Percentiles rank a stretch among this genome's conserved stretches.
phyloP scores from a whole-genome alignment of 2,329 filamentous ascomycete species.

The Aspergillus pseudoviridinutans region DNA sequence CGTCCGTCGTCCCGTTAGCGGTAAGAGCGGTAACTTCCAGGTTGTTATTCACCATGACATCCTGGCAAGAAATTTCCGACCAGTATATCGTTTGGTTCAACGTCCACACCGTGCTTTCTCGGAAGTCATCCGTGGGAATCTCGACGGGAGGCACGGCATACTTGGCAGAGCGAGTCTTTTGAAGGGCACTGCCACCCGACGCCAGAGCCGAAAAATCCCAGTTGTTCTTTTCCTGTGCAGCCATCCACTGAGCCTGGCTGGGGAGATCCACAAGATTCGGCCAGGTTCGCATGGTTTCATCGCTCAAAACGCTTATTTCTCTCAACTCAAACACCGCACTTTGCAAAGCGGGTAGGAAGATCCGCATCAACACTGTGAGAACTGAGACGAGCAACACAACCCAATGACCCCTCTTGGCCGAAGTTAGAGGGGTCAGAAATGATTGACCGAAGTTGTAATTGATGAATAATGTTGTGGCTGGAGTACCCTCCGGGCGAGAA shows the following conservation, averaged over 20 bases:
- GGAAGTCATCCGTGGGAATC: slow-evolving; percentile 19
- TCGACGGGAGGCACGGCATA: slow-evolving; percentile 32
- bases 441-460: slow-evolving; percentile 37
- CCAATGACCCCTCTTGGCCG: slow-evolving; percentile 30
- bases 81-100: slow-evolving; percentile 33
- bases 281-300: slow-evolving; percentile 26
- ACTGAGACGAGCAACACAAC: slow-evolving; percentile 29
- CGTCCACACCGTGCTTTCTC: slow-evolving; percentile 26
- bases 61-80: slow-evolving; percentile 22
- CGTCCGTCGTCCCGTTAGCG: slow-evolving; percentile 15
- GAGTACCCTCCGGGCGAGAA: slow-evolving; percentile 28
- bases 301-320: slow-evolving; percentile 19
- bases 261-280: slow-evolving; percentile 23
- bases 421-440: slow-evolving; percentile 29
- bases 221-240: slow-evolving; percentile 23
- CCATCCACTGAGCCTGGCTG: slow-evolving; percentile 29
- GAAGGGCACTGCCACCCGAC: slow-evolving; percentile 10
- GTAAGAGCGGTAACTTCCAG: slow-evolving; percentile 22
- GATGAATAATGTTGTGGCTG: slow-evolving; percentile 31
- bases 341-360: slow-evolving; percentile 31
- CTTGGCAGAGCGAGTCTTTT: slow-evolving; percentile 22
- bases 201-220: slow-evolving; percentile 20
- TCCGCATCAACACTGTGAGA: slow-evolving; percentile 28
- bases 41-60: slow-evolving; percentile 16
- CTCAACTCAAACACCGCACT: slow-evolving; percentile 30